These are phyloP conservation scores for Boletus barrowsii DNA, from an alignment of 768 basidiomycete species.

Conservation along the genomic window DNA sequence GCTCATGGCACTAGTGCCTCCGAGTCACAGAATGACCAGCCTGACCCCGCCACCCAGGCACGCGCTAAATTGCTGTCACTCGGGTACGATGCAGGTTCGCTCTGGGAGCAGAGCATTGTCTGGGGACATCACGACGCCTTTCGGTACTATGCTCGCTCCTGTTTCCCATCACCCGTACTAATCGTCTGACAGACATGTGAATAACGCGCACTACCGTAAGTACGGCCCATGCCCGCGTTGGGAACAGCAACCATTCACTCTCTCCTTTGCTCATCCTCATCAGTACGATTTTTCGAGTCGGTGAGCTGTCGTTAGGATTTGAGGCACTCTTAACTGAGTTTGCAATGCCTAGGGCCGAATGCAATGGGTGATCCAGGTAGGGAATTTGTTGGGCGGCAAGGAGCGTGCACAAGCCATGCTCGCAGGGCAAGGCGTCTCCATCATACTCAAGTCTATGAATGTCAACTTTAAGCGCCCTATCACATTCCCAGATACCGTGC, in stretches of 20 bases:
- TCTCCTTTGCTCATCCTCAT: neutral
- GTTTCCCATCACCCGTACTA: neutral
- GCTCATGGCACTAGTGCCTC: neutral
- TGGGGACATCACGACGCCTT: constrained; percentile 83
- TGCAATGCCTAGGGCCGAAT: constrained; percentile 54
- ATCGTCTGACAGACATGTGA: constrained; percentile 57
- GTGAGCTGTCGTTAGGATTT: constrained; percentile 32
- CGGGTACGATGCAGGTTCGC: constrained; percentile 62
- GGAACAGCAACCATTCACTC: neutral
- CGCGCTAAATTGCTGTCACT: constrained; percentile 39
- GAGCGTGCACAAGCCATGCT: constrained; percentile 55
- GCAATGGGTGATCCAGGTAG: constrained; percentile 60
- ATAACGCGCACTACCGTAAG: constrained; percentile 71
- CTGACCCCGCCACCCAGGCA: constrained; percentile 35
- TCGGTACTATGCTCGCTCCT: constrained; percentile 40
- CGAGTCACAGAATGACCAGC: neutral
- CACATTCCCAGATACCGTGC: constrained; percentile 71
- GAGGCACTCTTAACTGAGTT: neutral
- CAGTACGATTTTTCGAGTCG: constrained; percentile 71
- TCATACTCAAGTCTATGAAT: constrained; percentile 71
- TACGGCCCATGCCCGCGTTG: neutral
- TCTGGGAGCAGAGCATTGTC: constrained; percentile 74
- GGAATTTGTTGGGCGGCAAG: constrained; percentile 57
- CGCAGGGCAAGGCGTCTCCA: constrained; percentile 59
- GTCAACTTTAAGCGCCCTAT: constrained; percentile 70